Evolutionary conservation across 306 rosid species (phyloP), one percentile per base, ranked within the genome.

Genomic region (Cajanus cajan): DNA sequence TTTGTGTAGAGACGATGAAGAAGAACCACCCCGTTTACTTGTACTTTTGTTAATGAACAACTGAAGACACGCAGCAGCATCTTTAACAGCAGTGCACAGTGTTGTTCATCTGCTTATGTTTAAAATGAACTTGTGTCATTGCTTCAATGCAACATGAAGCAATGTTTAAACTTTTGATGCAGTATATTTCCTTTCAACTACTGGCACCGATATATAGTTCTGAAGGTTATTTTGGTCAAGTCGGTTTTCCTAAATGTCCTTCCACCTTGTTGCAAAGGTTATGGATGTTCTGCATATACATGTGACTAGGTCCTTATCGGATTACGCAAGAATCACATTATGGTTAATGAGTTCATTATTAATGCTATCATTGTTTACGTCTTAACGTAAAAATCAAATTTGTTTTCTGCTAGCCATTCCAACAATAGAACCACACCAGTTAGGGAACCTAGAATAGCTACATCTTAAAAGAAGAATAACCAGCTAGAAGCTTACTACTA

Each of bases 51-150:
- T 24, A 24, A 57, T 36, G 51, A 14, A 31, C 73, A 62, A 70
- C 18, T 33, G 25, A 5, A 47, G 54, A 62, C 44, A 63, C 73
- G 12, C 55, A 28, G 47, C 62, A 44, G 43, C 73, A 8, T 31
- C 79, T 84, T 71, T 77, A 11, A 47, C 80, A 28, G 34, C 40
- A 78, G 52, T 52, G 39, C 76, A 66, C 24, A 67, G 24, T 73
- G 37, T 61, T 65, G 51, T 61, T 61, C 70, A 43, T 37, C 22
- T 19, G 78, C 21, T 39, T 37, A 25, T 12, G 39, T 59, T 37
- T 61, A 33, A 36, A 55, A 41, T 71, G 68, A 52, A 31, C 16
- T 48, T 67, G 44, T 41, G 14, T 10, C 47, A 40, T 55, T 58
- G 10, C 39, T 63, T 54, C 6, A 68, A 55, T 65, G 41, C 18